These are phyloP conservation scores for Dysphania ambrosioides DNA, from an alignment of 148 eudicot species.

Conservation along the genomic window DNA sequence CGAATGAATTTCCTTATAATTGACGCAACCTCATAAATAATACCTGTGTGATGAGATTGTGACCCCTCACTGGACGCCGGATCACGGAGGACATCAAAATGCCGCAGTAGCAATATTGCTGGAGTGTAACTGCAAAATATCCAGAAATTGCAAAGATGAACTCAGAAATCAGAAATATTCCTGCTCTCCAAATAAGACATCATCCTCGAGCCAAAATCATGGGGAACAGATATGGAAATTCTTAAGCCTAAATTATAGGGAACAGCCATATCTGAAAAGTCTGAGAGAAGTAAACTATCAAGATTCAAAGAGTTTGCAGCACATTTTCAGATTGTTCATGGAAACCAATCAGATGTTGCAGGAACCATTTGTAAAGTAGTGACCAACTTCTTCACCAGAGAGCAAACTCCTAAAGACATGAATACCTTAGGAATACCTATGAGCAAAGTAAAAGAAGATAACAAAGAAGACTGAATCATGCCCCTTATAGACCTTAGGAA, in stretches of 20 bases:
- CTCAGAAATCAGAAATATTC: background rate
- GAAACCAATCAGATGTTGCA: background rate
- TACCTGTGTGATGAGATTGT: slow-evolving; percentile 60
- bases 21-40: slow-evolving; percentile 74
- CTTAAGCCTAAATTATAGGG: background rate
- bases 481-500: slow-evolving; percentile 1
- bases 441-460: background rate
- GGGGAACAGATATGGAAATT: background rate
- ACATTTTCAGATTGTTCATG: background rate
- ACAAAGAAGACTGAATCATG: slow-evolving; percentile 13
- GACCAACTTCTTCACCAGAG: background rate
- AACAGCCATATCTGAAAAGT: background rate
- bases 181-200: slow-evolving; percentile 1
- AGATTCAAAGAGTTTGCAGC: background rate
- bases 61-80: slow-evolving; percentile 62
- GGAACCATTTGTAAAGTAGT: background rate
- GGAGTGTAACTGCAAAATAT: slow-evolving; percentile 68
- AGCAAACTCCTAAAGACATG: background rate
- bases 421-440: no score
- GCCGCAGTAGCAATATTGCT: slow-evolving; percentile 78
- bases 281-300: background rate
- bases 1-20: slow-evolving; percentile 77
- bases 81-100: slow-evolving; percentile 76
- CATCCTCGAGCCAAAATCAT: background rate
- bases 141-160: slow-evolving; percentile 11